Base-by-base conservation (phyloP, 345 rosid genomes). In the Cardiospermum halicacabum region DNA sequence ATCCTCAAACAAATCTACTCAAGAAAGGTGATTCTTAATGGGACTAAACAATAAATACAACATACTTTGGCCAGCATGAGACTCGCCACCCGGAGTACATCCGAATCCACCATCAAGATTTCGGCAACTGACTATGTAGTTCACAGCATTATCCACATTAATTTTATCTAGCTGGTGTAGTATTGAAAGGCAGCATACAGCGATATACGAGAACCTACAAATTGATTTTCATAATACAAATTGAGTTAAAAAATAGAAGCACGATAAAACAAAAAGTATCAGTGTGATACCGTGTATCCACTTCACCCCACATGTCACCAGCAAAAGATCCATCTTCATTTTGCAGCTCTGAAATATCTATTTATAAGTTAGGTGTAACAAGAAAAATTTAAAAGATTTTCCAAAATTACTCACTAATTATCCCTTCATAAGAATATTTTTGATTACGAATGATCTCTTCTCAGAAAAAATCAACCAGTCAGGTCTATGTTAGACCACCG, bases 21-120 rank as follows among this genome's bases (percentile, higher is more conserved):
- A n/a, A n/a, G n/a, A n/a, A n/a, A n/a, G n/a, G n/a, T n/a, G n/a
- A 34, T 31, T 49, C 19, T 32, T 24, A 13, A 34, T 19, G 15
- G 27, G 3, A 50, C 13, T 16, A 64, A 2, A 65, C 2, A 2
- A 53, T 49, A 49, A 25, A 32, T 13, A 36, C 11, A 36, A 74
- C 96, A 62, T 88, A 91, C 99, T 87, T 74, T 94, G 99, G 65
- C 96, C 92, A 30, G 97, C 85, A 78, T 94, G 97, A 62, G 97
- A 94, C 79, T 91, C 96, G 53, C 82, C 92, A 54, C 96, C 92
- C 70, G 99, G 96, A 37, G 85, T 81, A 75, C 99, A 85, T 61
- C 99, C 98, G 68, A 94, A 94, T 64, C 99, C 99, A 60, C 99
- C 97, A 62, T 91, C 99, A 49, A 82, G 67, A 73, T 89, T 94